A percentile compares a stretch with the other conserved stretches of the same genome.
phyloP scores from a whole-genome alignment of 148 eudicot genomes.

The Rhododendron henanense region DNA sequence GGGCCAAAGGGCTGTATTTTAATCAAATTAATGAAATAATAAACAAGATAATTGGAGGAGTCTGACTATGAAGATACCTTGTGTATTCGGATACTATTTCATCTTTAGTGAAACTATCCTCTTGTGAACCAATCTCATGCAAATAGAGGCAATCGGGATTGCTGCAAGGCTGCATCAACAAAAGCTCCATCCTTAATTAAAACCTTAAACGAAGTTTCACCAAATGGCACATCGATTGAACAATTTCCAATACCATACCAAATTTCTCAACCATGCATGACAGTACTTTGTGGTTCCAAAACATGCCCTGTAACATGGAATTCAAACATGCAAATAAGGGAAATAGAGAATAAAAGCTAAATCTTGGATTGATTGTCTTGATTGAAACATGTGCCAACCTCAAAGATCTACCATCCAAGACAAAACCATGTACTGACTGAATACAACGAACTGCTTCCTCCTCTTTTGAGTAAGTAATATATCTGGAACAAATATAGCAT shows the following conservation, averaged over 20 bases:
- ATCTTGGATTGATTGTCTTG: not conserved
- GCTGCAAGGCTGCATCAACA: constrained; percentile 74
- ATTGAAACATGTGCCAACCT: constrained; percentile 40
- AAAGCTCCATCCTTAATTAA: not conserved
- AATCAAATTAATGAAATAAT: not conserved
- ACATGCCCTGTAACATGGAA: constrained; percentile 67
- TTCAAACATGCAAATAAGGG: constrained; percentile 7
- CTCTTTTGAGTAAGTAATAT: constrained; percentile 91
- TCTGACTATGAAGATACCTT: constrained; percentile 42
- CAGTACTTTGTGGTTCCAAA: constrained; percentile 99
- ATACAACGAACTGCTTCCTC: constrained; percentile 96
- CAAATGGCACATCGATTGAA: not conserved
- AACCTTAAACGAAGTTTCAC: not conserved
- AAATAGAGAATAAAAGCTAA: not conserved
- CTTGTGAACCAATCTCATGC: constrained; percentile 93
- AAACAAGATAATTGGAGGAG: not conserved
- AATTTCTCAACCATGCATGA: constrained; percentile 93
- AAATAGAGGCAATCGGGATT: constrained; percentile 92
- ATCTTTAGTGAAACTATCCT: constrained; percentile 92
- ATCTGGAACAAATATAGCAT: constrained; percentile 39
- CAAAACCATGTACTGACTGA: constrained; percentile 92
- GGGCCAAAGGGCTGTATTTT: not conserved
- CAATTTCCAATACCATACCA: constrained; percentile 51
- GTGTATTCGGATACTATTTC: constrained; percentile 79
- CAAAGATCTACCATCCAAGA: constrained; percentile 68